These are phyloP conservation scores for Gardenia jasminoides DNA, from an alignment of 257 asterid species.

Conservation along the genomic window DNA sequence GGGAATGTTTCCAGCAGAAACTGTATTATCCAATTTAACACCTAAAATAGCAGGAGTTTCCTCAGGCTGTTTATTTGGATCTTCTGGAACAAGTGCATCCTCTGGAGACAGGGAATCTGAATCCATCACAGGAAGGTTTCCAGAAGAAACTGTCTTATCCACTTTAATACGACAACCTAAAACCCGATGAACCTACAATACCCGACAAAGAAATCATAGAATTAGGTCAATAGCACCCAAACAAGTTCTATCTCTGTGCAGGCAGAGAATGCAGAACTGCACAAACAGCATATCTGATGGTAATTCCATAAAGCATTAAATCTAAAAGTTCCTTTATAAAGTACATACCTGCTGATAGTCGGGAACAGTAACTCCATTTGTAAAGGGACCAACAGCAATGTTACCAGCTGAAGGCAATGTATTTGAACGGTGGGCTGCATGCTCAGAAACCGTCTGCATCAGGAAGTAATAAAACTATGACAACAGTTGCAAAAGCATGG, in stretches of 20 bases:
- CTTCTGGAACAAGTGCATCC: conserved; percentile 41
- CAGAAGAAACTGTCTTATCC: conserved; percentile 31
- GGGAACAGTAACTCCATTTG: conserved; percentile 7
- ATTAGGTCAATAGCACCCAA: neutral
- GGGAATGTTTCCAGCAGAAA: conserved; percentile 24
- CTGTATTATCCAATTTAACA: conserved; percentile 41
- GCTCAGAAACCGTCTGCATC: conserved; percentile 33
- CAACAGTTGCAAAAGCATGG: neutral
- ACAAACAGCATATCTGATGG: neutral
- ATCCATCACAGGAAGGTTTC: conserved; percentile 24
- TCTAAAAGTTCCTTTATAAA: neutral
- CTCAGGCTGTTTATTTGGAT: conserved; percentile 25
- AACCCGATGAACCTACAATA: conserved; percentile 77
- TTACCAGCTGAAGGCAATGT: conserved; percentile 20
- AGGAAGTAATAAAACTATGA: conserved; percentile 8
- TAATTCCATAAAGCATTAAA: neutral
- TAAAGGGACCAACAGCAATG: conserved; percentile 21
- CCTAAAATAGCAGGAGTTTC: conserved; percentile 38
- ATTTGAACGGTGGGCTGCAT: conserved; percentile 23
- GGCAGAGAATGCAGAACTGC: neutral
- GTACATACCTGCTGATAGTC: conserved; percentile 36
- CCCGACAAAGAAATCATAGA: neutral
- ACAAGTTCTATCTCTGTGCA: neutral
- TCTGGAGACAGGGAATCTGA: conserved; percentile 33
- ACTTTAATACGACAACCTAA: conserved; percentile 74